These are phyloP conservation scores for Silene conica DNA, from an alignment of 148 eudicot genomes.

Conservation along the genomic window DNA sequence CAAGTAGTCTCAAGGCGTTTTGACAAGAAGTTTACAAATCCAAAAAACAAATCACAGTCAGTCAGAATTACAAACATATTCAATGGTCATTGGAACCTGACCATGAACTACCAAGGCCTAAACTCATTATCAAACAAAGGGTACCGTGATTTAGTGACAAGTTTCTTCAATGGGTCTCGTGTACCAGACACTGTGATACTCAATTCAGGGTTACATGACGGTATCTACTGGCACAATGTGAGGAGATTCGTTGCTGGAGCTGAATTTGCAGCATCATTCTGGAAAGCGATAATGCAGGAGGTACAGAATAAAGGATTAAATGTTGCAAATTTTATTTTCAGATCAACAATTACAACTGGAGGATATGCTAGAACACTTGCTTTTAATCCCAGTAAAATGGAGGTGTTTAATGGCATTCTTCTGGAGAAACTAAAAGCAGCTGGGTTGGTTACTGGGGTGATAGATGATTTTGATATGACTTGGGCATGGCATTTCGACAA, in stretches of 20 bases:
- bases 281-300: constrained; percentile 49
- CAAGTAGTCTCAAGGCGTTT: constrained; percentile 50
- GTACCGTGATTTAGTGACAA: constrained; percentile 47
- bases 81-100: constrained; percentile 68
- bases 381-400: constrained; percentile 85
- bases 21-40: constrained; percentile 73
- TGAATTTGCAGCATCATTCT: constrained; percentile 64
- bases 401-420: constrained; percentile 78
- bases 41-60: constrained; percentile 40
- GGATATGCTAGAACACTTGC: constrained; percentile 70
- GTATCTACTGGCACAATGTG: constrained; percentile 60
- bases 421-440: constrained; percentile 59
- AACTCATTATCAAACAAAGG: constrained; percentile 58
- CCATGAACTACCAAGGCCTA: constrained; percentile 68
- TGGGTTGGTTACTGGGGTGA: constrained; percentile 51
- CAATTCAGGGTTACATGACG: constrained; percentile 91
- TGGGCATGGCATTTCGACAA: constrained; percentile 95
- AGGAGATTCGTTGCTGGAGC: constrained; percentile 56
- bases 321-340: constrained; percentile 49
- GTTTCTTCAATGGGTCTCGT: constrained; percentile 46
- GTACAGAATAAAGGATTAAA: constrained; percentile 38
- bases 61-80: constrained; percentile 81
- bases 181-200: constrained; percentile 71
- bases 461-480: constrained; percentile 92
- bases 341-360: constrained; percentile 84